phyloP scores from a whole-genome alignment of 371 early-diverging fungal genomes.

The Dentiscutata heterogama region DNA sequence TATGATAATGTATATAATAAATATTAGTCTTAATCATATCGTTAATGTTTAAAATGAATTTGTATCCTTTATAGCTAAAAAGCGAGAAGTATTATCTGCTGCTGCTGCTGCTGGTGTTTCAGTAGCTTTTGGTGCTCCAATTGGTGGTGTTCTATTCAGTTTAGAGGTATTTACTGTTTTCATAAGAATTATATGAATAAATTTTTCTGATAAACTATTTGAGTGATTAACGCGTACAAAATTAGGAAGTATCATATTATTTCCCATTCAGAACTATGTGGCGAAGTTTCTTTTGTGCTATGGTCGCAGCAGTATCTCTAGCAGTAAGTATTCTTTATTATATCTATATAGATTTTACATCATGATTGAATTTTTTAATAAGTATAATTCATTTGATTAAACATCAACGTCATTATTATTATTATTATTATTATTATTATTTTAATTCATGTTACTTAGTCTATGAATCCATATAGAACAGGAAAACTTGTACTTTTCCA shows the following conservation, averaged over 20 bases:
- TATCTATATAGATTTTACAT: neutral
- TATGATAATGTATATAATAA: constrained; percentile 26
- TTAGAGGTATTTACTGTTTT: constrained; percentile 62
- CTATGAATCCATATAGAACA: constrained; percentile 83
- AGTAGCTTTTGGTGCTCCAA: constrained; percentile 88
- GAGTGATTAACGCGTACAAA: neutral
- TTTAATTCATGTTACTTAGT: constrained; percentile 33
- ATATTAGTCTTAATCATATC: too few species aligned
- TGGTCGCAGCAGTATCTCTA: constrained; percentile 80
- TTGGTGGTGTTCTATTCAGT: constrained; percentile 88
- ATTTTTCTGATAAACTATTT: constrained; percentile 1
- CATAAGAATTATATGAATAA: neutral
- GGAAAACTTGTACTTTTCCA: constrained; percentile 87
- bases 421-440: neutral
- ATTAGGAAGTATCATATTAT: constrained; percentile 81
- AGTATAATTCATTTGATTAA: neutral
- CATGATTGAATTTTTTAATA: neutral
- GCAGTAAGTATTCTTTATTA: constrained; percentile 54
- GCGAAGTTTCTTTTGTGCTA: constrained; percentile 83
- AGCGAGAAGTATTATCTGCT: constrained; percentile 84
- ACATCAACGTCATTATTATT: neutral
- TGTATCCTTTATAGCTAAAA: constrained; percentile 63
- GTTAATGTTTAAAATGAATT: neutral
- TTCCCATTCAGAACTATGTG: constrained; percentile 89
- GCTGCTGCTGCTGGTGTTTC: constrained; percentile 87